Evolutionary conservation across 306 rosid species (phyloP).

Genomic region (Castanea mollissima): DNA sequence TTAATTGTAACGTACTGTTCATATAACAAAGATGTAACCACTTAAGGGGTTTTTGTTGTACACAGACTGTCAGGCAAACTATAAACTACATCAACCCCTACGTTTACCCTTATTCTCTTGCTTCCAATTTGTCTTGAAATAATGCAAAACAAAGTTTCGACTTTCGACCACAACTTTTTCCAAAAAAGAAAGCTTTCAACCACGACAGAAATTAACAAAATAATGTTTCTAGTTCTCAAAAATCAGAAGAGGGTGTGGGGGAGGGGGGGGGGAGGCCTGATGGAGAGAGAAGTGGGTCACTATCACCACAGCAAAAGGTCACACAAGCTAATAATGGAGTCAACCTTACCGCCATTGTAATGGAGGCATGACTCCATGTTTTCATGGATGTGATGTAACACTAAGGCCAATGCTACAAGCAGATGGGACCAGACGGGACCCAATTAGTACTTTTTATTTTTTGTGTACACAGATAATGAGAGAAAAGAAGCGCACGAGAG

Average conservation of each 20-base stretch:
- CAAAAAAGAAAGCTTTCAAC: background rate
- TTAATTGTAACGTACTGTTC: too few species aligned
- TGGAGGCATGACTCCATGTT: conserved; percentile 24
- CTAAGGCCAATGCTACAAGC: background rate
- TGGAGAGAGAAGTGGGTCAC: background rate
- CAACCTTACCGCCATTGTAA: background rate
- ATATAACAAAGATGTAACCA: too few species aligned
- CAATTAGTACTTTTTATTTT: background rate
- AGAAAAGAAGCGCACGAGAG: background rate
- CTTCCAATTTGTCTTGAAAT: too few species aligned
- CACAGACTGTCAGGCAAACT: too few species aligned
- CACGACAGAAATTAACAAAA: background rate
- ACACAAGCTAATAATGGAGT: background rate
- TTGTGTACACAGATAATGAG: background rate
- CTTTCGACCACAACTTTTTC: too few species aligned
- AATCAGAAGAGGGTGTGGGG: too few species aligned
- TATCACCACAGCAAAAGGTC: background rate
- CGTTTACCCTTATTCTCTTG: too few species aligned
- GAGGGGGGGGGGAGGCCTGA: background rate
- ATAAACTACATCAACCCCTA: too few species aligned
- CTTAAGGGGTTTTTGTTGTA: too few species aligned
- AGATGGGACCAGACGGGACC: conserved; percentile 21
- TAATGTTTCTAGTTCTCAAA: too few species aligned
- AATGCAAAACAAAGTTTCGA: too few species aligned
- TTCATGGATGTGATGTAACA: conserved; percentile 37